These are phyloP conservation scores for Wickerhamiella brachini DNA, from an alignment of 805 yeast genomes.

Conservation along the genomic window DNA sequence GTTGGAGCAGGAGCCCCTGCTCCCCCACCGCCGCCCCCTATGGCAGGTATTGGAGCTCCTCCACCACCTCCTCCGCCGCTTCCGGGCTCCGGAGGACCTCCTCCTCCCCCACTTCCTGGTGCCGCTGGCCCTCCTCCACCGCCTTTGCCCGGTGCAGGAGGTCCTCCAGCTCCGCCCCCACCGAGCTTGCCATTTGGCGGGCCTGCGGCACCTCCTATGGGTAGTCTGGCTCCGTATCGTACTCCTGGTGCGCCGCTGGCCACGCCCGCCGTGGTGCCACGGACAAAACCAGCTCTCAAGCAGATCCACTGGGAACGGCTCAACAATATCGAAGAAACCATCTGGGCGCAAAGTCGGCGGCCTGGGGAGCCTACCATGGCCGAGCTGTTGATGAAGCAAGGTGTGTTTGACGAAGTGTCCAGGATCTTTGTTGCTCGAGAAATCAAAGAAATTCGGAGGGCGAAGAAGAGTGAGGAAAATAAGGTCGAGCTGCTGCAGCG, in stretches of 20 bases:
- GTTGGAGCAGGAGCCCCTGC: conserved; percentile 18
- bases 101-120: conserved; percentile 11
- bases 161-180: conserved; percentile 19
- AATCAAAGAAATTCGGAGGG: conserved; percentile 32
- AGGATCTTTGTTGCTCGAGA: conserved; percentile 78
- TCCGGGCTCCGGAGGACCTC: too few species aligned
- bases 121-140: conserved; percentile 18
- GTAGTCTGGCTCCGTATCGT: not conserved
- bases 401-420: conserved; percentile 75
- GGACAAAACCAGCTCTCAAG: conserved; percentile 68
- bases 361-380: conserved; percentile 43
- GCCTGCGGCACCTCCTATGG: not conserved
- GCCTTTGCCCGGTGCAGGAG: conserved; percentile 23
- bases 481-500: conserved; percentile 62
- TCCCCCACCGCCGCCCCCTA: conserved; percentile 19
- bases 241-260: conserved; percentile 9
- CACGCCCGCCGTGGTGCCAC: conserved; percentile 24
- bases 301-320: conserved; percentile 96
- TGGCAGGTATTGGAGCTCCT: conserved; percentile 17
- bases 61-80: conserved; percentile 18
- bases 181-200: conserved; percentile 23
- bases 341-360: conserved; percentile 45
- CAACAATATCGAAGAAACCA: conserved; percentile 69
- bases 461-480: conserved; percentile 34
- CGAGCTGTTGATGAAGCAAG: conserved; percentile 54